Base-by-base conservation (phyloP, 257 asterid genomes). In the Nicotiana sylvestris region DNA sequence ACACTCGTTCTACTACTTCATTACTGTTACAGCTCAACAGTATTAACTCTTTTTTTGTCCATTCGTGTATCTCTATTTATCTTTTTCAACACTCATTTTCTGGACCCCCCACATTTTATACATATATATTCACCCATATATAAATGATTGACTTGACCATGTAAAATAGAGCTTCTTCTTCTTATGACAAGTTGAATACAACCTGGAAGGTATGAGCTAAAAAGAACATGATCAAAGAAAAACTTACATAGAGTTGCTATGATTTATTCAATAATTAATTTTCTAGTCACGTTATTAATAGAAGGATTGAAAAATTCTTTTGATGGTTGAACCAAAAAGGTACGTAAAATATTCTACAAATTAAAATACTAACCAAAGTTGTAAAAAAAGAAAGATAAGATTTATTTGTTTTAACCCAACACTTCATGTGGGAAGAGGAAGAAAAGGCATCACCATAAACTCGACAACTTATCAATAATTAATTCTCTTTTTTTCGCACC, bases 401-500 rank as follows among this genome's bases (percentile, higher is more conserved):
- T 43, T 5, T 10, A 70, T 39, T 70, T 70, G 0, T 70, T 46
- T 46, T 46, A 72, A 72, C 60, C 78, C 35, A 9, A 72, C 79
- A 46, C 2, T 32, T 49, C 43, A 76, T 27, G 46, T 27, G 64
- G 25, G 64, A 76, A 67, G 76, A 67, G 15, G 53, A 67, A 76
- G 62, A 51, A 51, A 72, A 51, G 16, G 46, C 27, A 76, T 51
- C 27, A 76, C 64, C 64, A 51, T 76, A 27, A 27, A 76, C 80
- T 51, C 16, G 80, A 76, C 80, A 76, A 76, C 16, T 27, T 74
- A 74, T 49, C 43, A 74, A 74, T 74, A 74, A 74, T 74, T 74
- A 74, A 74, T 74, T 74, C 80, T 49, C 79, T 72, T 49, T 10
- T 58, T 74, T 49, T 74, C 61, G 53, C 80, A 74, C 80, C 80